Percentiles rank a stretch among this genome's conserved stretches.
Evolutionary conservation across 2,329 filamentous ascomycete species (phyloP).

Genomic region (Colletotrichum theobromicola): DNA sequence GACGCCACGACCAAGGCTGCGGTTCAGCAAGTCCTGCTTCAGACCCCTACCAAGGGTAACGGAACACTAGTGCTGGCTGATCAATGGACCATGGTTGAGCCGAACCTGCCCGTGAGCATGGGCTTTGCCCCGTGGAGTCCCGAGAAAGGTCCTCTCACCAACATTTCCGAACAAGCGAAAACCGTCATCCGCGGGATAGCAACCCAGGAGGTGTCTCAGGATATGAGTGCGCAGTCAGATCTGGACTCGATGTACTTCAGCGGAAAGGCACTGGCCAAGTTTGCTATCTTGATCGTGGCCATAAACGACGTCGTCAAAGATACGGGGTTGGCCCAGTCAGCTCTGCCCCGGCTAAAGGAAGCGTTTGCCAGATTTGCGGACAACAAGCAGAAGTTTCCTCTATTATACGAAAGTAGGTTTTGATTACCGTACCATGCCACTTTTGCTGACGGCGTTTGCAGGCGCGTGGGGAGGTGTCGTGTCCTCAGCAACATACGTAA

Average conservation of each 20-base stretch:
- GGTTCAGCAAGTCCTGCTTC: constrained; percentile 64
- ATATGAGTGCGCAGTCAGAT: constrained; percentile 76
- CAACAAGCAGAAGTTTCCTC: constrained; percentile 71
- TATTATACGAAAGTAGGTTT: constrained; percentile 66
- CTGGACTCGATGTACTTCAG: constrained; percentile 91
- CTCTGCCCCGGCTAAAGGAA: constrained; percentile 66
- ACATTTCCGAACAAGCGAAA: constrained; percentile 60
- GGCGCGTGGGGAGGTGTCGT: constrained; percentile 81
- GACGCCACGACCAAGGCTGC: constrained; percentile 58
- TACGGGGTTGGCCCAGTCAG: constrained; percentile 57
- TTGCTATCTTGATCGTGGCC: constrained; percentile 71
- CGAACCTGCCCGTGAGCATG: constrained; percentile 73
- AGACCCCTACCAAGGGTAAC: constrained; percentile 85
- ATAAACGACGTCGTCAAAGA: constrained; percentile 69
- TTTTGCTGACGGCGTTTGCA: constrained; percentile 28
- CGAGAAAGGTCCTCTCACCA: constrained; percentile 46
- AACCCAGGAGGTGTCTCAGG: constrained; percentile 75
- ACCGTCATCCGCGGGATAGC: constrained; percentile 66
- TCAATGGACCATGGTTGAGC: constrained; percentile 80
- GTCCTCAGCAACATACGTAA: constrained; percentile 74
- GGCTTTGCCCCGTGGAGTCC: constrained; percentile 81
- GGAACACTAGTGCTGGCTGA: constrained; percentile 75
- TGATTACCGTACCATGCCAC: neutral
- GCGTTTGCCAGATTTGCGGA: constrained; percentile 70
- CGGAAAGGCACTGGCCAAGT: constrained; percentile 84